A percentile compares a stretch with the other conserved stretches of the same genome.
phyloP scores from a whole-genome alignment of 371 early-diverging fungal species.

The Zychaea mexicana region DNA sequence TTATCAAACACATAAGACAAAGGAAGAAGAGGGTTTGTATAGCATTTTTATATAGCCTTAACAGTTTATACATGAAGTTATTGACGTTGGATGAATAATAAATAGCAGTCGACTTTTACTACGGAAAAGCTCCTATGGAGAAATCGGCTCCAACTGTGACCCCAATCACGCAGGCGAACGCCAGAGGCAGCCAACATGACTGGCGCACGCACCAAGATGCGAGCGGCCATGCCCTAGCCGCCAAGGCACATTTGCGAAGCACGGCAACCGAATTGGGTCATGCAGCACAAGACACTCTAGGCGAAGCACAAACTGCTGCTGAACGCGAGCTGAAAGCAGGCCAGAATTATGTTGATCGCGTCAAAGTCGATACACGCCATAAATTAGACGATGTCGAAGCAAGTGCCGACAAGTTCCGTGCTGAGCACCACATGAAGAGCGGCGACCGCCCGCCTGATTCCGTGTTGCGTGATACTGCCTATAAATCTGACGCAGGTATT shows the following conservation, averaged over 20 bases:
- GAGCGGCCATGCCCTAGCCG: conserved; percentile 7
- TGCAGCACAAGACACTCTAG: conserved; percentile 22
- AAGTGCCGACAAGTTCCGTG: conserved; percentile 19
- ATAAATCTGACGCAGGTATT: conserved; percentile 1
- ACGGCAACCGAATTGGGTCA: conserved; percentile 12
- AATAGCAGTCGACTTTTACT: not conserved
- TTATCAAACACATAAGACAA: conserved; percentile 4
- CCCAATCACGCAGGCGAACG: conserved; percentile 4
- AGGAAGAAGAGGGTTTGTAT: no score
- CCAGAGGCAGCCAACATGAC: no score
- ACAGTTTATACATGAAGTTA: no score
- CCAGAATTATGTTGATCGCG: not conserved
- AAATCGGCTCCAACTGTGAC: conserved; percentile 5
- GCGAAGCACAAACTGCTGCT: conserved; percentile 2
- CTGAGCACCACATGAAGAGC: conserved; percentile 33
- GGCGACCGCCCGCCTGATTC: conserved; percentile 30
- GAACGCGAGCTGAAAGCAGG: conserved; percentile 9
- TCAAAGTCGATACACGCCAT: conserved; percentile 2
- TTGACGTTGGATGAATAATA: no score
- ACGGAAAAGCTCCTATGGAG: conserved; percentile 6
- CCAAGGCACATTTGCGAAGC: conserved; percentile 5
- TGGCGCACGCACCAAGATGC: conserved; percentile 8
- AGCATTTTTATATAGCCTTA: no score
- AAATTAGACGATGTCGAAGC: not conserved
- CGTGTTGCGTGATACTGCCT: conserved; percentile 13